Evolutionary conservation across 73 alveolate genomes (phyloP).

Genomic region (Durusdinium trenchii): DNA sequence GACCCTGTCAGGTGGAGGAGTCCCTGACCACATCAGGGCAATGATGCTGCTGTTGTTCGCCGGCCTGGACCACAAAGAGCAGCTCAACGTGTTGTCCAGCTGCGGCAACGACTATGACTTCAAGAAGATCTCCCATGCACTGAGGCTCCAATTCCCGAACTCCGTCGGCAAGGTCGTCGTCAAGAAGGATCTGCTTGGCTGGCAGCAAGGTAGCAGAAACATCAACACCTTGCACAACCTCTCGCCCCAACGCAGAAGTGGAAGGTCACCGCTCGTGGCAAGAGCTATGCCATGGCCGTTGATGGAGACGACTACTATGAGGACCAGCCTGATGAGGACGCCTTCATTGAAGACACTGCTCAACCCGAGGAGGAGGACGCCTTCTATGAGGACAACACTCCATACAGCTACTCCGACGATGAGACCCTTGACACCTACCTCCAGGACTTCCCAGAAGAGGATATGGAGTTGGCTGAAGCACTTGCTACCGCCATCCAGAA

Average conservation of each 20-base stretch:
- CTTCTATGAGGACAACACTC: neutral
- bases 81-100: neutral
- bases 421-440: slow-evolving; percentile 4
- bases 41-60: slow-evolving; percentile 27
- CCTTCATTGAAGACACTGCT: neutral
- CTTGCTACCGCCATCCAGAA: neutral
- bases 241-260: neutral
- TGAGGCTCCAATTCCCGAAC: slow-evolving; percentile 45
- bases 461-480: neutral
- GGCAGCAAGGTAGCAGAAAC: neutral
- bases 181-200: neutral
- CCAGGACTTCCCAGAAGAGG: neutral
- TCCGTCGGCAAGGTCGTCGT: neutral
- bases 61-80: slow-evolving; percentile 22
- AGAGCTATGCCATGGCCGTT: neutral
- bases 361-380: neutral
- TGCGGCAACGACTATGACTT: slow-evolving; percentile 33
- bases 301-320: neutral
- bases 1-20: neutral
- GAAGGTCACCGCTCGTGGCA: neutral
- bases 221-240: neutral
- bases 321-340: neutral
- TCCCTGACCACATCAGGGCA: neutral
- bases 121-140: neutral
- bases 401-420: neutral